Evolutionary conservation across 257 asterid genomes (phyloP), one percentile per base, ranked within the genome.

Genomic region (Penstemon eatonii): DNA sequence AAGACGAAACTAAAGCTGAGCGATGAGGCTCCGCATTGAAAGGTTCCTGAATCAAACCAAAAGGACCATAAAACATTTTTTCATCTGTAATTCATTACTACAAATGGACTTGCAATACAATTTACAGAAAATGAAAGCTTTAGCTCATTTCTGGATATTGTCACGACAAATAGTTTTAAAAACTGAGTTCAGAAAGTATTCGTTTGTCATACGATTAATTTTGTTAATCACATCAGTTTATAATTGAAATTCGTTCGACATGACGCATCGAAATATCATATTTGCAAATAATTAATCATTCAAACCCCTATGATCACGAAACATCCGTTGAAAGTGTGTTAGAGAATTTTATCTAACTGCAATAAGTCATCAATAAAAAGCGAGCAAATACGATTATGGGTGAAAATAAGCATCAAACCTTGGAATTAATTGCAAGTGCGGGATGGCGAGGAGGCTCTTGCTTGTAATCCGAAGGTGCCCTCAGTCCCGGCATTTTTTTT

Each of bases 11-110:
- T 60, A 93, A 83, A 76, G 77, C 87, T 1, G 78, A 51, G 46
- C 96, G 96, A 8, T 75, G 88, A 3, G 98, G 98, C 84, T 90
- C 97, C 0, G 98, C 98, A 80, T 90, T 93, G 79, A 88, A 93
- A 42, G 97, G 99, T 59, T 90, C 96, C 99, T 94, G 81, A 46
- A 69, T 39, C 50, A 76, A 67, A 52, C 66, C 33, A 25, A 25
- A 25, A 25, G 33, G 33, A 25, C 33, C 33, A 25, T 25, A 25
- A 25, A 25, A 25, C 33, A 1, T 25, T 25, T 25, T 25, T 25
- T 25, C 33, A 25, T 25, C 33, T 25, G 2, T 25, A 25, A 25
- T 25, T 25, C 2, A 25, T 25, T 25, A 25, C 33, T 25, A 25
- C 18, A 15, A 15, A 15, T 15, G 18, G 18, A 15, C 18, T 15